Conservation (phyloP, 1,284 basidiomycete genomes). For the Athelia psychrophila region DNA sequence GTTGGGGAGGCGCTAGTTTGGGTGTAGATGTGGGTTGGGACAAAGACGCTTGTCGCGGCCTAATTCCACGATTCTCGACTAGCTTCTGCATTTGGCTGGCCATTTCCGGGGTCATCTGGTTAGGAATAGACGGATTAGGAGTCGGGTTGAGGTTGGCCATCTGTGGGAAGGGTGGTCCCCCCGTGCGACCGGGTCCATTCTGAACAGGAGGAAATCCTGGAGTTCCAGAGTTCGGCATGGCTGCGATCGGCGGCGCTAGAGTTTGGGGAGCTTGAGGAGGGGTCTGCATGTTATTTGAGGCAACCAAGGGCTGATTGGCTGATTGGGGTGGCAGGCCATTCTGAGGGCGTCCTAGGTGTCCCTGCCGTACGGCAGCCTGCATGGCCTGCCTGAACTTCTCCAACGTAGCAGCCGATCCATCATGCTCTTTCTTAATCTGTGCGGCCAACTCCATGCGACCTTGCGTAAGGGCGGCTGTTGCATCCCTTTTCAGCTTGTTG, state of each 20-base stretch:
- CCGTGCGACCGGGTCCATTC: not conserved
- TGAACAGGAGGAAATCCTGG: not conserved
- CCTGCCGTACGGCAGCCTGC: not conserved
- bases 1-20: not conserved
- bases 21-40: not conserved
- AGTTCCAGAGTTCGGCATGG: not conserved
- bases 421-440: not conserved
- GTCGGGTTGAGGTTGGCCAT: too few relatives aligned
- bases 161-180: too few relatives aligned
- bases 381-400: not conserved
- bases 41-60: not conserved
- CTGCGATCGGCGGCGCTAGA: not conserved
- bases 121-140: too few relatives aligned
- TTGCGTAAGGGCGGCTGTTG: not conserved
- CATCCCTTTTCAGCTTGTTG: not conserved
- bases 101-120: slow-evolving; percentile 13
- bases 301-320: not conserved
- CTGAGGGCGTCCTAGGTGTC: not conserved
- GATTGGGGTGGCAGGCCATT: not conserved
- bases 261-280: not conserved
- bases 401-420: not conserved
- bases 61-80: not conserved
- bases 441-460: not conserved
- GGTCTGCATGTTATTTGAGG: not conserved
- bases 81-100: not conserved